Conservation (phyloP, 2,329 filamentous ascomycete genomes). For the Mycosphaerelloides madeirae region DNA sequence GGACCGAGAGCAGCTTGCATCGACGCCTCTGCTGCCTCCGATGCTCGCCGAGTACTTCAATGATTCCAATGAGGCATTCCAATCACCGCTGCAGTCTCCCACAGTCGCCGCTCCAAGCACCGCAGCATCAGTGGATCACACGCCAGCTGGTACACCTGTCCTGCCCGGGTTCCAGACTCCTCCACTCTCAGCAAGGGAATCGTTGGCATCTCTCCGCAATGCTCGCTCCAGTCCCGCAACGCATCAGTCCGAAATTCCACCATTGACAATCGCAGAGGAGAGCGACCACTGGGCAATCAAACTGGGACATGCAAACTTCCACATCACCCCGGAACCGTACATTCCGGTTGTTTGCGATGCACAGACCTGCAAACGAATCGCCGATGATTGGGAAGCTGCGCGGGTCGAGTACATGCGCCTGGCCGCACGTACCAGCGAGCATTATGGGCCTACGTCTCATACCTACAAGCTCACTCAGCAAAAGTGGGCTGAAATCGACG, state of each 20-base stretch:
- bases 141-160: conserved; percentile 47
- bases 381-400: conserved; percentile 76
- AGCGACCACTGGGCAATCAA: conserved; percentile 71
- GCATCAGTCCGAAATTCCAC: conserved; percentile 58
- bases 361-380: conserved; percentile 60
- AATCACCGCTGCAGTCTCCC: conserved; percentile 83
- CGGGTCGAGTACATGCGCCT: conserved; percentile 85
- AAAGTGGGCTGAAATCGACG: conserved; percentile 82
- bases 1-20: conserved; percentile 60
- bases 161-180: conserved; percentile 57
- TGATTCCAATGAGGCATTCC: conserved; percentile 52
- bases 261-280: conserved; percentile 51
- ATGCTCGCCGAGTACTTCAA: conserved; percentile 60
- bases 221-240: conserved; percentile 44
- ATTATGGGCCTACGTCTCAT: conserved; percentile 85
- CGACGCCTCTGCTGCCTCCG: conserved; percentile 80
- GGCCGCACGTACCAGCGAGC: conserved; percentile 78
- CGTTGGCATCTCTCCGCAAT: conserved; percentile 66
- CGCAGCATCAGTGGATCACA: conserved; percentile 40
- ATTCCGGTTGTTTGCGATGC: conserved; percentile 56
- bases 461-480: conserved; percentile 79
- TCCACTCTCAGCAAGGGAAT: conserved; percentile 71
- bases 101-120: conserved; percentile 60
- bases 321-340: conserved; percentile 78
- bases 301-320: conserved; percentile 91